Conservation (phyloP, 176 grass and related monocot species). For the Saccharum spontaneum region DNA sequence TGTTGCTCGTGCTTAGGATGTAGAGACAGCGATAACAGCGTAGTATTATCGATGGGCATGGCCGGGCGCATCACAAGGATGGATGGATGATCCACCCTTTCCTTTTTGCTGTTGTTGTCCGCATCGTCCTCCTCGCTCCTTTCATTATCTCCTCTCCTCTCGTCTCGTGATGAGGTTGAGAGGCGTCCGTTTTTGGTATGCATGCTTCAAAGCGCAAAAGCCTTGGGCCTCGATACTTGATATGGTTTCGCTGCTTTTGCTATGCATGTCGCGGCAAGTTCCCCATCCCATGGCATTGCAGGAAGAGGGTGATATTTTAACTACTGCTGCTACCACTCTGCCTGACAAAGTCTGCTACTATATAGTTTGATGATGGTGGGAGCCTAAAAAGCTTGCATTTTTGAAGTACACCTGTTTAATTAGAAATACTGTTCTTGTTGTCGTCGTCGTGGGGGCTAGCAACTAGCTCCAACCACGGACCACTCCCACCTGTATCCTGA, state of each 20-base stretch:
- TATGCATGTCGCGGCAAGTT: constrained; percentile 16
- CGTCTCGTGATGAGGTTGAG: constrained; percentile 10
- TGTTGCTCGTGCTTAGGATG: constrained; percentile 33
- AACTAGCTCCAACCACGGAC: background rate
- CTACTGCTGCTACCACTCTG: background rate
- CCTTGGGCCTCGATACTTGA: background rate
- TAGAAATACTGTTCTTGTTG: background rate
- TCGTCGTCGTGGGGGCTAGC: background rate
- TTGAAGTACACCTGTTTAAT: background rate
- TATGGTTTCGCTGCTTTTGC: background rate
- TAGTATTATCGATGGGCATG: background rate
- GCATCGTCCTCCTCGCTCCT: background rate
- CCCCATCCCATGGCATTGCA: constrained; percentile 12
- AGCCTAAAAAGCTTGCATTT: background rate
- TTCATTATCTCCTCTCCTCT: background rate
- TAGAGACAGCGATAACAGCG: constrained; percentile 1
- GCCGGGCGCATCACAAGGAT: background rate
- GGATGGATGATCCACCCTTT: no score
- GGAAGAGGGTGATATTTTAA: background rate
- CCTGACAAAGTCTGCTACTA: background rate
- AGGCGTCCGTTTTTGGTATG: constrained; percentile 26
- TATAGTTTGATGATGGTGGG: background rate
- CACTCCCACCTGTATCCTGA: background rate
- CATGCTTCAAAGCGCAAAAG: background rate
- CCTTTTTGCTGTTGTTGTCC: background rate